Evolutionary conservation across 495 filamentous ascomycete genomes (phyloP), one percentile per base, ranked within the genome.

Genomic region (Aspergillus campestris): DNA sequence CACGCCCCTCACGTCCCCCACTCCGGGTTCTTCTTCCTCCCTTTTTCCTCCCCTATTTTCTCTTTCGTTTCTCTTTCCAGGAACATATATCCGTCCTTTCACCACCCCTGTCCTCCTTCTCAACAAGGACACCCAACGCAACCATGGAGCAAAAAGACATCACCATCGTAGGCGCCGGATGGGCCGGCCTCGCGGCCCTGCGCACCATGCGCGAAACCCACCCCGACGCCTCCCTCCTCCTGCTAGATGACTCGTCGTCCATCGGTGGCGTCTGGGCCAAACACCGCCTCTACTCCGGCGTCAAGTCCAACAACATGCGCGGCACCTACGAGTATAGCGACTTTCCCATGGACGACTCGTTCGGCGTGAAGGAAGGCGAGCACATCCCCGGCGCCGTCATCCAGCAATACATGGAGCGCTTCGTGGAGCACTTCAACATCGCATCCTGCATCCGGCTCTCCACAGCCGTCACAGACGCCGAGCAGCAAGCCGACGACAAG

Each of bases 211-310:
- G 71, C 24, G 67, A 80, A 40, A 49, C 79, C 39, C 63, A 81
- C 40, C 78, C 79, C 27, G 57, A 55, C 15, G 58, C 68, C 27
- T 58, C 64, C 35, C 48, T 83, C 10, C 44, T 72, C 3, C 57
- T 86, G 0, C 52, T 84, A 29, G 83, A 86, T 9, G 60, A 66
- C 2, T 69, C 70, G 5, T 53, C 59, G 8, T 74, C 78, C 0
- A 57, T 89, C 24, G 87, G 86, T 7, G 86, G 87, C 28, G 76
- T 81, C 34, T 91, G 86, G 87, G 71, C 78, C 5, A 64, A 74
- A 31, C 64, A 82, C 30, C 66, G 80, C 0, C 64, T 84, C 27
- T 89, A 87, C 56, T 75, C 78, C 7, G 80, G 81, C 8, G 73
- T 90, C 15, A 80, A 78, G 42, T 77, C 82, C 6, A 82, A 81